These are phyloP conservation scores for Gentiana macrophylla DNA, from an alignment of 257 asterid species.

Conservation along the genomic window DNA sequence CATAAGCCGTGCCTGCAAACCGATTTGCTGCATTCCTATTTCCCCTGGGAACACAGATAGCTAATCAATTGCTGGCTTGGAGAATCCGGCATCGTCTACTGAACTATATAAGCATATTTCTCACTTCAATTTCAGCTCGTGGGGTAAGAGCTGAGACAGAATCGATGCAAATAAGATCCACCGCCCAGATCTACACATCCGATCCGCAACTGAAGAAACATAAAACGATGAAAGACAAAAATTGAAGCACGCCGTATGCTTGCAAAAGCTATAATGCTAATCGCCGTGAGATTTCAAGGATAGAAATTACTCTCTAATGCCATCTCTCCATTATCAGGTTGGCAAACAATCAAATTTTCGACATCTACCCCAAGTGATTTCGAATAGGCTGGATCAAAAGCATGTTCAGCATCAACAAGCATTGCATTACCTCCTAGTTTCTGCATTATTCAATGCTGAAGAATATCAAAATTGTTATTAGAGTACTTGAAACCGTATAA, in stretches of 20 bases:
- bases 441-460: slow-evolving; percentile 34
- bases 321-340: slow-evolving; percentile 99
- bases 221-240: not conserved
- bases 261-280: slow-evolving; percentile 6
- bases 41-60: slow-evolving; percentile 44
- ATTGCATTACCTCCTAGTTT: slow-evolving; percentile 95
- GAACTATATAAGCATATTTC: slow-evolving; percentile 17
- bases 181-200: slow-evolving; percentile 98
- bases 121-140: slow-evolving; percentile 96
- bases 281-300: slow-evolving; percentile 18
- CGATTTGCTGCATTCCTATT: slow-evolving; percentile 99
- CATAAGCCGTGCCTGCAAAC: slow-evolving; percentile 98
- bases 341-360: slow-evolving; percentile 96
- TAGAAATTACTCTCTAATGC: slow-evolving; percentile 77
- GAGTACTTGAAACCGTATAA: slow-evolving; percentile 6
- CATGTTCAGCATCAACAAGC: slow-evolving; percentile 99
- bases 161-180: slow-evolving; percentile 96
- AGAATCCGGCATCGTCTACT: too few relatives aligned
- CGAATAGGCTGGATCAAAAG: slow-evolving; percentile 97
- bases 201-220: slow-evolving; percentile 79
- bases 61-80: too few relatives aligned
- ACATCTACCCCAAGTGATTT: slow-evolving; percentile 93
- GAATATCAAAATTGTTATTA: slow-evolving; percentile 12
- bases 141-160: slow-evolving; percentile 99
- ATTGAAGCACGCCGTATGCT: not conserved